Base-by-base conservation (phyloP, 2,329 filamentous ascomycete genomes). In the Aspergillus sp. region DNA sequence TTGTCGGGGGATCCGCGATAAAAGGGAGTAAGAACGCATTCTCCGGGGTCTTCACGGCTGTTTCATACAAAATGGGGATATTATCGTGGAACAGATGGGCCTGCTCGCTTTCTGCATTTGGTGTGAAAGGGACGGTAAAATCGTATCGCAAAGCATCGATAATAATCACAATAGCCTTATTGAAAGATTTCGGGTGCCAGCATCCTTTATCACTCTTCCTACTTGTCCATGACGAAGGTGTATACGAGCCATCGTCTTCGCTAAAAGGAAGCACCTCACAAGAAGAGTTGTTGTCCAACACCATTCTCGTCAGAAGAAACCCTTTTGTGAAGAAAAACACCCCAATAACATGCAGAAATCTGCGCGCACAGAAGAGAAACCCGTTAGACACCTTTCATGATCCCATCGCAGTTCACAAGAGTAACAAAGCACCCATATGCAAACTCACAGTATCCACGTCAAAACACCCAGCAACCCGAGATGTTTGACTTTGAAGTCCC, bases 111-210 rank as follows among this genome's bases (percentile, higher is more conserved):
- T 69, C 61, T 6, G 68, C 60, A 32, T 72, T 73, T 42, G 71
- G 61, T 56, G 75, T 67, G 50, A 85, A 83, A 0, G 93, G 93
- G 7, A 97, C 81, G 0, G 91, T 94, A 59, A 98, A 98, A 67
- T 98, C 93, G 69, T 98, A 98, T 50, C 93, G 85, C 48, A 98
- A 76, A 45, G 93, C 93, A 67, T 98, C 93, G 48, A 98, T 85
- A 43, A 98, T 73, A 47, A 98, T 79, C 27, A 98, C 79, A 41
- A 98, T 83, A 7, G 91, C 90, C 64, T 90, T 93, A 52, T 94
- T 81, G 63, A 97, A 98, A 2, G 82, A 87, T 71, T 88, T 94
- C 32, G 89, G 88, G 65, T 97, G 89, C 93, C 93, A 98, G 76
- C 93, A 98, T 54, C 93, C 93, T 48, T 77, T 74, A 26, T 79